A percentile compares a stretch with the other conserved stretches of the same genome.
These are phyloP conservation scores for Cutaneotrichosporon mucoides DNA, from an alignment of 1,284 basidiomycete species.

Conservation along the genomic window DNA sequence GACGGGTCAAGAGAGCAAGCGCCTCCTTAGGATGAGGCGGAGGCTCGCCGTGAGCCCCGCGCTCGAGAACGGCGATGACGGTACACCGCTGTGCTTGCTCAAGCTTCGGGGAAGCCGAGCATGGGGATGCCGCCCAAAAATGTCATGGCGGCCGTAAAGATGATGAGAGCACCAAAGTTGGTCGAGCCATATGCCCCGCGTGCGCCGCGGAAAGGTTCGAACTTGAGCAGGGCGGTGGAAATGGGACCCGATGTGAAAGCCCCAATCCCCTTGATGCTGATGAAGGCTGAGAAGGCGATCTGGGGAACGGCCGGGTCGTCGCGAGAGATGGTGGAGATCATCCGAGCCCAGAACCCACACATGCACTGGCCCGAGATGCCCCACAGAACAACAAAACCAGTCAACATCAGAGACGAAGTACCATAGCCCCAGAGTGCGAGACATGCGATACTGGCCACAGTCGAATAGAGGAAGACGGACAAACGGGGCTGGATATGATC, in stretches of 20 bases:
- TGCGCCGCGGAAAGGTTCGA: slow-evolving; percentile 5
- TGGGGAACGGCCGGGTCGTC: slow-evolving; percentile 40
- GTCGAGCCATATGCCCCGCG: slow-evolving; percentile 22
- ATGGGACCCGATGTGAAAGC: slow-evolving; percentile 35
- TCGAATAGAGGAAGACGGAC: slow-evolving; percentile 35
- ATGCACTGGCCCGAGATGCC: slow-evolving; percentile 32
- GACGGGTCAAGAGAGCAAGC: no score
- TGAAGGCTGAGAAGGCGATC: slow-evolving; percentile 39
- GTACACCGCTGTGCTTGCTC: no score
- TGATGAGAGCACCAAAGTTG: slow-evolving; percentile 28
- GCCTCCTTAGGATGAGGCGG: no score
- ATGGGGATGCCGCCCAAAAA: no score
- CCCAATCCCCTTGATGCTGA: slow-evolving; percentile 38
- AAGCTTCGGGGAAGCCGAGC: no score
- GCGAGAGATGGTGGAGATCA: slow-evolving; percentile 32
- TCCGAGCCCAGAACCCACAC: slow-evolving; percentile 33
- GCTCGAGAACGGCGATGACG: no score
- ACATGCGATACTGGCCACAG: slow-evolving; percentile 36
- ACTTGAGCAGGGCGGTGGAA: slow-evolving; percentile 27
- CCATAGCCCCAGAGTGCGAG: slow-evolving; percentile 43
- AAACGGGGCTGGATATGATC: slow-evolving; percentile 35
- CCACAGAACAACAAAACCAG: slow-evolving; percentile 14
- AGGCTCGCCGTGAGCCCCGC: no score
- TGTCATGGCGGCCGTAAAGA: slow-evolving; percentile 2
- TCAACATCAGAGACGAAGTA: no score